phyloP scores from a whole-genome alignment of 2,329 filamentous ascomycete species.

The Aspergillus pseudotamarii region DNA sequence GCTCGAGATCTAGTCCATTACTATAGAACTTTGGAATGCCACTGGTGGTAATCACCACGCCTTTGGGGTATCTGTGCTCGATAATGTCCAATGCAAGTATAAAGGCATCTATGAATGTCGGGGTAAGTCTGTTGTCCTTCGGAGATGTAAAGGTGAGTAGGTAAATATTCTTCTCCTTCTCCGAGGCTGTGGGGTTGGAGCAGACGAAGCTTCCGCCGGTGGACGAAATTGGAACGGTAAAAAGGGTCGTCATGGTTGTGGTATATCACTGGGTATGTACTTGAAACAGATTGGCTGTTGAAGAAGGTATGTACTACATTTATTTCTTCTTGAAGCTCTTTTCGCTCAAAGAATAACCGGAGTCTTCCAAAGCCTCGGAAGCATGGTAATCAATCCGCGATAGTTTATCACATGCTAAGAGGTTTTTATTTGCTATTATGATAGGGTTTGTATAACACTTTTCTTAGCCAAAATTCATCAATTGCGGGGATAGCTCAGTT shows the following conservation, averaged over 20 bases:
- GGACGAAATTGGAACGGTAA: slow-evolving; percentile 61
- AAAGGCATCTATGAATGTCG: slow-evolving; percentile 67
- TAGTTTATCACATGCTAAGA: not conserved
- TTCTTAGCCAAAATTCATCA: not conserved
- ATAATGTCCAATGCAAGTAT: slow-evolving; percentile 74
- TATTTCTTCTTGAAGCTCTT: not conserved
- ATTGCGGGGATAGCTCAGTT: slow-evolving; percentile 1
- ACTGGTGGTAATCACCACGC: slow-evolving; percentile 76
- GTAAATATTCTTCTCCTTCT: slow-evolving; percentile 57
- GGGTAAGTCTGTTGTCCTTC: slow-evolving; percentile 75
- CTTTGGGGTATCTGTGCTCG: slow-evolving; percentile 67
- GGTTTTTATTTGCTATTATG: too few relatives aligned
- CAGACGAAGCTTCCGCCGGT: slow-evolving; percentile 63
- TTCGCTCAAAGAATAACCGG: not conserved
- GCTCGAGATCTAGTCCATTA: slow-evolving; percentile 77
- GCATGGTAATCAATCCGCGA: not conserved
- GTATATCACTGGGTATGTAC: not conserved
- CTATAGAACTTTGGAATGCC: slow-evolving; percentile 78
- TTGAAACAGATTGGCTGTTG: too few relatives aligned
- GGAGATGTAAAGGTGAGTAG: slow-evolving; percentile 71
- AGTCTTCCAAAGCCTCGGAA: not conserved
- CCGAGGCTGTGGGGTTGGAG: slow-evolving; percentile 59
- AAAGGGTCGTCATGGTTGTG: slow-evolving; percentile 48
- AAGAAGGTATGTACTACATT: not conserved
- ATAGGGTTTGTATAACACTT: not conserved